Percentiles rank a stretch among this genome's conserved stretches.
Conservation (phyloP, 306 rosid genomes). For the Quercus robur region DNA sequence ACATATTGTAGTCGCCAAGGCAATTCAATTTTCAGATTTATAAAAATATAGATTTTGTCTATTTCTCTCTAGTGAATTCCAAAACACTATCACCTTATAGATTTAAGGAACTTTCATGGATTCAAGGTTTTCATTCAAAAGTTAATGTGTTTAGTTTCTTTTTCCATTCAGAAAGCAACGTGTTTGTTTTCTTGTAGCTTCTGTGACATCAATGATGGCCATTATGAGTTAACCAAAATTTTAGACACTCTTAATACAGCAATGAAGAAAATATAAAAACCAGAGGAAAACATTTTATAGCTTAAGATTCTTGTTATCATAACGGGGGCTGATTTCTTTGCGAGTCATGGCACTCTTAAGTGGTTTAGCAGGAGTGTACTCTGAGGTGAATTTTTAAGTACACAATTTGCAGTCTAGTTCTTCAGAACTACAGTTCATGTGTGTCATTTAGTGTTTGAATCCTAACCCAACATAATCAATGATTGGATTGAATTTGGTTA, state of each 20-base stretch:
- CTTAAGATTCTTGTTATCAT: slow-evolving; percentile 16
- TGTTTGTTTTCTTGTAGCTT: too few relatives aligned
- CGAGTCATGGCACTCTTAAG: slow-evolving; percentile 94
- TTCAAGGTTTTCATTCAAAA: too few relatives aligned
- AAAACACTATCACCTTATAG: too few relatives aligned
- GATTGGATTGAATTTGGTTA: background rate
- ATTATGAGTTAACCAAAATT: slow-evolving; percentile 58
- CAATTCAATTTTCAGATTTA: too few relatives aligned
- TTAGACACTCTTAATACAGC: slow-evolving; percentile 6
- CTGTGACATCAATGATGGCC: slow-evolving; percentile 44
- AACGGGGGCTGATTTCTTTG: slow-evolving; percentile 21
- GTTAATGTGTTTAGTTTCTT: too few relatives aligned
- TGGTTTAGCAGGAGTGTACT: slow-evolving; percentile 94
- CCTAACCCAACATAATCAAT: slow-evolving; percentile 7
- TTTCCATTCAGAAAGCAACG: too few relatives aligned
- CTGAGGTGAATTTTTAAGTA: slow-evolving; percentile 56
- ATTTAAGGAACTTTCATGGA: rapidly evolving
- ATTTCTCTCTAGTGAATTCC: too few relatives aligned
- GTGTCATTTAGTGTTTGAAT: background rate
- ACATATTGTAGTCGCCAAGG: too few relatives aligned
- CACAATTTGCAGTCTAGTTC: slow-evolving; percentile 1
- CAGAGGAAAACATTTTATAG: background rate
- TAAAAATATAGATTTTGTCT: too few relatives aligned
- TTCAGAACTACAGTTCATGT: slow-evolving; percentile 5
- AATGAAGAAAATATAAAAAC: background rate